Evolutionary conservation across 441 rosid genomes (phyloP).

Genomic region (Corymbia citriodora): DNA sequence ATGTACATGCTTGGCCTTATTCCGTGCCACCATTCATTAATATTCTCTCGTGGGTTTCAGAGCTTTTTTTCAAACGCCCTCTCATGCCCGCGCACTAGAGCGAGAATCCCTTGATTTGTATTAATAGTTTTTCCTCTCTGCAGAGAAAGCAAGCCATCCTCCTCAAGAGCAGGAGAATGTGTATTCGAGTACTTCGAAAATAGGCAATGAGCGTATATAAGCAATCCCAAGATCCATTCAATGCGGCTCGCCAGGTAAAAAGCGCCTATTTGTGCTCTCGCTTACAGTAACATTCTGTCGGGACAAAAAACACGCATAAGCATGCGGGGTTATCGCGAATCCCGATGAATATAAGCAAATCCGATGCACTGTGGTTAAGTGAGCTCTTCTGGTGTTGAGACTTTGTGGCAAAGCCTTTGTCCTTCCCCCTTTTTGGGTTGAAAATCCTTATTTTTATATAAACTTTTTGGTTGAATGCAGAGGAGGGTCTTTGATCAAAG

Average conservation of each 20-base stretch:
- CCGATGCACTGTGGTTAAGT: not conserved
- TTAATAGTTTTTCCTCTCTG: not conserved
- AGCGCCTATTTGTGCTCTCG: not conserved
- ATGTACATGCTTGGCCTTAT: not conserved
- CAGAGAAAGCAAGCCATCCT: not conserved
- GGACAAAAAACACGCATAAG: not conserved
- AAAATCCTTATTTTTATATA: slow-evolving; percentile 4
- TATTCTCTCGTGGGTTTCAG: slow-evolving; percentile 60
- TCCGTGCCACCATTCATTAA: slow-evolving; percentile 15
- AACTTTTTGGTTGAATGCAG: not conserved
- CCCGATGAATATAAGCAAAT: not conserved
- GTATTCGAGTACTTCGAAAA: not conserved
- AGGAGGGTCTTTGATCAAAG: not conserved
- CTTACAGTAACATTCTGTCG: not conserved
- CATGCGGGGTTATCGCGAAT: slow-evolving; percentile 1
- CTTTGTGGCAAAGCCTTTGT: not conserved
- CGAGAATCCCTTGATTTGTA: slow-evolving; percentile 57
- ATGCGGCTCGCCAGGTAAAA: slow-evolving; percentile 9
- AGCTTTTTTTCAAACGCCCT: slow-evolving; percentile 52
- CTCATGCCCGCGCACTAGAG: slow-evolving; percentile 69
- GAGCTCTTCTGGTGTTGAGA: not conserved
- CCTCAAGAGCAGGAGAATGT: not conserved
- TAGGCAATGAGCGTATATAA: not conserved
- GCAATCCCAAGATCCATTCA: slow-evolving; percentile 7
- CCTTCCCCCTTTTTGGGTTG: not conserved